Percentiles rank a stretch among this genome's conserved stretches.
These are phyloP conservation scores for Debaryomycetaceae sp. DNA, from an alignment of 1,139 yeast species.

Conservation along the genomic window DNA sequence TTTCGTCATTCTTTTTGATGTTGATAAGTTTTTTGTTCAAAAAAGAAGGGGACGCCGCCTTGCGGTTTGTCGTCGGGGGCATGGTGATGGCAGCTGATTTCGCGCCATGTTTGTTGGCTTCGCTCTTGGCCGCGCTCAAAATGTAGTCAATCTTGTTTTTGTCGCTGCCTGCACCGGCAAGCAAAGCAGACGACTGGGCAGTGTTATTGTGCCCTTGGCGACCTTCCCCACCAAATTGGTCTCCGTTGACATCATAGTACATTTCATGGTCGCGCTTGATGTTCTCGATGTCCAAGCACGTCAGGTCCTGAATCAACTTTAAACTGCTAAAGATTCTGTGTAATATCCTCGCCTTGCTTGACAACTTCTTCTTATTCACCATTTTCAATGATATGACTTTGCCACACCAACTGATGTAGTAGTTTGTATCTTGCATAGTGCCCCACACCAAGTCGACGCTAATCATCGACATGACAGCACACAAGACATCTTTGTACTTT, in stretches of 20 bases:
- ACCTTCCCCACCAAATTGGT: slow-evolving; percentile 20
- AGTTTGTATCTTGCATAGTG: slow-evolving; percentile 80
- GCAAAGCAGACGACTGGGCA: background rate
- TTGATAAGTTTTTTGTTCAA: slow-evolving; percentile 41
- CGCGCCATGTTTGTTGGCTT: no score
- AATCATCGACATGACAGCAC: slow-evolving; percentile 83
- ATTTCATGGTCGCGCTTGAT: slow-evolving; percentile 34
- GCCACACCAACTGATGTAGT: slow-evolving; percentile 74
- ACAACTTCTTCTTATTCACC: slow-evolving; percentile 59
- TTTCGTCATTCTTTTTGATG: slow-evolving; percentile 45
- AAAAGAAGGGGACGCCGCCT: slow-evolving; percentile 35
- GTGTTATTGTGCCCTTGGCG: background rate
- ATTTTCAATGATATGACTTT: slow-evolving; percentile 67
- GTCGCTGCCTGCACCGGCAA: background rate
- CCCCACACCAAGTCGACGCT: slow-evolving; percentile 91
- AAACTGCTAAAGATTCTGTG: slow-evolving; percentile 77
- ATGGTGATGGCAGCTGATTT: no score
- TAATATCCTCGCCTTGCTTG: slow-evolving; percentile 70
- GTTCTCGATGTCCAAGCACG: slow-evolving; percentile 48
- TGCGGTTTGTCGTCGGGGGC: no score
- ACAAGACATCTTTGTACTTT: slow-evolving; percentile 78
- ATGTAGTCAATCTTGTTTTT: slow-evolving; percentile 12
- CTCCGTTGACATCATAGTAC: slow-evolving; percentile 40
- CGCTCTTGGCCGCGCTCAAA: slow-evolving; percentile 28
- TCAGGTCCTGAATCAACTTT: slow-evolving; percentile 70